Conservation (phyloP, 768 basidiomycete species). For the Aureoboletus auriporus region DNA sequence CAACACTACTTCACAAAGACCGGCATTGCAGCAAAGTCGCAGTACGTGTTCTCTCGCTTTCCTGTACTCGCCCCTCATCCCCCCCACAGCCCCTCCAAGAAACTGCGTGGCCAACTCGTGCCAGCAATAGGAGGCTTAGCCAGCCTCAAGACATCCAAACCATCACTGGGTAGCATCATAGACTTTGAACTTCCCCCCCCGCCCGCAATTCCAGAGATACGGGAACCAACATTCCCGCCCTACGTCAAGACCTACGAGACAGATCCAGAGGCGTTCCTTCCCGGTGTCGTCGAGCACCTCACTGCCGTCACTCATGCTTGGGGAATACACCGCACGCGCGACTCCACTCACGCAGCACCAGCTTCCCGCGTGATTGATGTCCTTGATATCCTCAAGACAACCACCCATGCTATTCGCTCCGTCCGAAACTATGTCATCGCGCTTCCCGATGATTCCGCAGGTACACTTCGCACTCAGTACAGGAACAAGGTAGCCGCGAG, state of each 20-base stretch:
- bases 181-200: conserved; percentile 70
- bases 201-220: conserved; percentile 48
- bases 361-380: conserved; percentile 47
- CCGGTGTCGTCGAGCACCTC: conserved; percentile 75
- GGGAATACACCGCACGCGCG: conserved; percentile 39
- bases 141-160: conserved; percentile 36
- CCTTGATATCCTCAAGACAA: conserved; percentile 67
- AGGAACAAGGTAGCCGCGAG: conserved; percentile 44
- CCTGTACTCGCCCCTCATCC: conserved; percentile 6
- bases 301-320: conserved; percentile 59
- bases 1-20: conserved; percentile 95
- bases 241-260: conserved; percentile 64
- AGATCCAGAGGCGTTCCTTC: conserved; percentile 74
- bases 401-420: conserved; percentile 76
- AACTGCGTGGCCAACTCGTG: conserved; percentile 58
- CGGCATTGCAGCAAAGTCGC: conserved; percentile 66
- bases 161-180: conserved; percentile 39
- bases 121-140: conserved; percentile 69
- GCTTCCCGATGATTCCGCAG: conserved; percentile 70
- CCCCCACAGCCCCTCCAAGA: conserved; percentile 39
- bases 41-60: conserved; percentile 44
- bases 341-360: conserved; percentile 7
- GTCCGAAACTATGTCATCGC: conserved; percentile 82
- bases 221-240: conserved; percentile 44
- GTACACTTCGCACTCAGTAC: conserved; percentile 53